phyloP scores from a whole-genome alignment of 805 yeast genomes.

The Saturnispora sanitii region DNA sequence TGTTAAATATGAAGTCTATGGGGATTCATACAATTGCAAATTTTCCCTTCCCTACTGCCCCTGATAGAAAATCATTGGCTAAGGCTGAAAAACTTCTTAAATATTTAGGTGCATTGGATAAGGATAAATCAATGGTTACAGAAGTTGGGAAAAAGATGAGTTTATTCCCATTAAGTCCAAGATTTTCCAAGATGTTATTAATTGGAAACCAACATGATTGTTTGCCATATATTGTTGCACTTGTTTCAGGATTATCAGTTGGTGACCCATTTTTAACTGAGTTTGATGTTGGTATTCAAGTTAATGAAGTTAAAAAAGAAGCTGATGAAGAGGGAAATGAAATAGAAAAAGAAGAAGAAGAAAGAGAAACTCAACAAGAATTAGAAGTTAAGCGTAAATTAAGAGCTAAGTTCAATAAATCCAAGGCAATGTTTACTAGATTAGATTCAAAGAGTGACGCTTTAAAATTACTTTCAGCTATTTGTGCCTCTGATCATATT shows the following conservation, averaged over 20 bases:
- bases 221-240: constrained; percentile 78
- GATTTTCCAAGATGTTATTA: constrained; percentile 83
- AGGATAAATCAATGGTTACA: constrained; percentile 45
- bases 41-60: constrained; percentile 93
- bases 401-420: constrained; percentile 45
- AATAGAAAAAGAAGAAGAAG: constrained; percentile 27
- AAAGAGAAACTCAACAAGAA: constrained; percentile 28
- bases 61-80: constrained; percentile 48
- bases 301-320: constrained; percentile 17
- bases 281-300: constrained; percentile 54
- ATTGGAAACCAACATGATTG: constrained; percentile 83
- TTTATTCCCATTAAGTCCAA: constrained; percentile 84
- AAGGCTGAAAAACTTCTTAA: constrained; percentile 61
- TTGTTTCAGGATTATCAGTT: constrained; percentile 86
- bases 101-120: constrained; percentile 68
- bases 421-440: constrained; percentile 50
- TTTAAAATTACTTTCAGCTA: constrained; percentile 63
- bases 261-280: constrained; percentile 84
- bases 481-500: constrained; percentile 80
- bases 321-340: constrained; percentile 19
- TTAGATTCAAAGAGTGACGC: constrained; percentile 73
- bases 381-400: constrained; percentile 32
- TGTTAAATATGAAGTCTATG: constrained; percentile 92
- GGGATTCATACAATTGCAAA: constrained; percentile 84
- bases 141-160: constrained; percentile 80